Conservation (phyloP, 2,329 filamentous ascomycete genomes). For the Calonectria ilicicola region DNA sequence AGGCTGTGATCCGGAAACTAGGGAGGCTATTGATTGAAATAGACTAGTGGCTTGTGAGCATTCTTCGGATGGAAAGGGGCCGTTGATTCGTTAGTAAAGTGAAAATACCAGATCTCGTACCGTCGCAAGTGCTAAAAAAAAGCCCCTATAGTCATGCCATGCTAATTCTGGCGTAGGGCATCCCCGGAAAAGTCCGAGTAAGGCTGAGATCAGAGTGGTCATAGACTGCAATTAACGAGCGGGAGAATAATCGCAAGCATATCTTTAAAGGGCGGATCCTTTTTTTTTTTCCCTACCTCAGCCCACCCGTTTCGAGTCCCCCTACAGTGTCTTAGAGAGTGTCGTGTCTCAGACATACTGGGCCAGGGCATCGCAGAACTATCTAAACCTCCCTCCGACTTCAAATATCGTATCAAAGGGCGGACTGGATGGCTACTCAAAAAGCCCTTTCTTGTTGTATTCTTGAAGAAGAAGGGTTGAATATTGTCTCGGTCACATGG, state of each 20-base stretch:
- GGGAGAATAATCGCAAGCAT: background rate
- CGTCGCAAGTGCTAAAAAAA: background rate
- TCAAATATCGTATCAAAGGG: background rate
- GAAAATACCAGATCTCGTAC: no score
- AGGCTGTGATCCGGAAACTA: background rate
- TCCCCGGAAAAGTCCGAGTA: no score
- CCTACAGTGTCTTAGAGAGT: background rate
- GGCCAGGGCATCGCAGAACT: background rate
- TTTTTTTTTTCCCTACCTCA: background rate
- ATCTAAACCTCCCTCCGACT: background rate
- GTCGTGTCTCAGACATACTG: background rate
- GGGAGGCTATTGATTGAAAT: background rate
- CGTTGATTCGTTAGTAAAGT: background rate
- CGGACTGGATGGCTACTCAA: background rate
- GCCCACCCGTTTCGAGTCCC: no score
- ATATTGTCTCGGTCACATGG: background rate
- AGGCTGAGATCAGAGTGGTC: no score
- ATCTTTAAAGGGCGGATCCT: background rate
- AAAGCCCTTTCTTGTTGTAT: background rate
- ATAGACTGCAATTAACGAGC: background rate
- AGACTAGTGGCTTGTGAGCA: background rate
- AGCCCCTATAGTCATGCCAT: background rate
- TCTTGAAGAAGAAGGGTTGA: background rate
- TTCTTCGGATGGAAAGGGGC: background rate
- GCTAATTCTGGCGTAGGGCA: background rate